Conservation (phyloP, 2,329 filamentous ascomycete genomes). For the Colletotrichum viniferum region DNA sequence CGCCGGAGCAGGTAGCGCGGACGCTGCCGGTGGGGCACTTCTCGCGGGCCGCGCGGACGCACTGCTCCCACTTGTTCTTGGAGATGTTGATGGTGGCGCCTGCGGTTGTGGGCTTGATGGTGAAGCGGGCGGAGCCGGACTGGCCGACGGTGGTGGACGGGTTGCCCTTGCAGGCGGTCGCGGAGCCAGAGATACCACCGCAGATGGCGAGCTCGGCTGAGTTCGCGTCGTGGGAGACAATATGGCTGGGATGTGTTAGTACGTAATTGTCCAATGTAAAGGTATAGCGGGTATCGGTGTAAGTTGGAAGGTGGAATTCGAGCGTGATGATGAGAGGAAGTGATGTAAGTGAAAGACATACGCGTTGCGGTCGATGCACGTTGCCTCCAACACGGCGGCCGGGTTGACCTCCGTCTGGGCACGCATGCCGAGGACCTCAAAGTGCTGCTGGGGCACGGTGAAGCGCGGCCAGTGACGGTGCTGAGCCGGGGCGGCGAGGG, state of each 20-base stretch:
- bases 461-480: constrained; percentile 35
- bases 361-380: constrained; percentile 45
- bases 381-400: constrained; percentile 41
- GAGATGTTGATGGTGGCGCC: constrained; percentile 57
- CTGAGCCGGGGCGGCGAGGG: constrained; percentile 33
- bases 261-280: not conserved
- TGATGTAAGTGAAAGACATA: constrained; percentile 29
- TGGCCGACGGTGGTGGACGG: constrained; percentile 48
- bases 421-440: constrained; percentile 48
- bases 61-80: constrained; percentile 58
- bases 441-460: constrained; percentile 44
- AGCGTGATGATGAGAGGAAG: not conserved
- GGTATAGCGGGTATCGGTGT: not conserved
- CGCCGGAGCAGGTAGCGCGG: constrained; percentile 50
- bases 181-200: constrained; percentile 53
- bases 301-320: not conserved
- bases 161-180: constrained; percentile 48
- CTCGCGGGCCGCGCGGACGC: constrained; percentile 56
- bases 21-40: constrained; percentile 56
- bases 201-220: constrained; percentile 54
- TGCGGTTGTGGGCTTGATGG: constrained; percentile 41
- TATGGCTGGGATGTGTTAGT: constrained; percentile 31
- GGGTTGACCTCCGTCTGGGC: constrained; percentile 43
- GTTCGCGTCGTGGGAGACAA: constrained; percentile 54
- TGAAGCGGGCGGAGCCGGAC: constrained; percentile 53